Conservation (phyloP, 441 rosid species). For the Raphanus hybrid region DNA sequence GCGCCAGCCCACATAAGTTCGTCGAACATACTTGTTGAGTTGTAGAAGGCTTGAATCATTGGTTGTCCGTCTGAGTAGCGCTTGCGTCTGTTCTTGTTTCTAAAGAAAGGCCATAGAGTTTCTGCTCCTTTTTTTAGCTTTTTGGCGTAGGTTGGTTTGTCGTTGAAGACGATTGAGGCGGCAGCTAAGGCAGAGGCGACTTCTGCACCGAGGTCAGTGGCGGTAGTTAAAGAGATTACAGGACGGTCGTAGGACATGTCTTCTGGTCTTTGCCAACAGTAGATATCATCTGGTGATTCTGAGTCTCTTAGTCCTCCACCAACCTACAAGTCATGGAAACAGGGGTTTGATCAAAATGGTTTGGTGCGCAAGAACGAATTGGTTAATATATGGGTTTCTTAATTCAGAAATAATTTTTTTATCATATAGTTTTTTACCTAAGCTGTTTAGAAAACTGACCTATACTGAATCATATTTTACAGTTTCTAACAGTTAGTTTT, state of each 20-base stretch:
- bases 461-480: background rate
- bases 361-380: background rate
- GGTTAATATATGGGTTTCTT: background rate
- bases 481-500: background rate
- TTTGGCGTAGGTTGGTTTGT: conserved; percentile 56
- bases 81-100: conserved; percentile 52
- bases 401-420: background rate
- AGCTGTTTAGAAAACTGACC: conserved; percentile 3
- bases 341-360: background rate
- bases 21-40: conserved; percentile 77
- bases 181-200: conserved; percentile 81
- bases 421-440: background rate
- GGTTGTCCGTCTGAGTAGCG: conserved; percentile 54
- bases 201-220: conserved; percentile 75
- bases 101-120: conserved; percentile 64
- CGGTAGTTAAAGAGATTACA: conserved; percentile 44
- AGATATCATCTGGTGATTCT: conserved; percentile 69
- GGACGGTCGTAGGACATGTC: conserved; percentile 73
- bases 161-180: conserved; percentile 78
- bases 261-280: conserved; percentile 85
- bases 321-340: conserved; percentile 47
- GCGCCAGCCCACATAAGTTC: conserved; percentile 92
- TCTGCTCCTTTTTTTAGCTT: conserved; percentile 69
- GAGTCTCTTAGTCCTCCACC: conserved; percentile 64
- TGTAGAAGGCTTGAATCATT: conserved; percentile 55